These are phyloP conservation scores for Phytophthora hybrid DNA, from an alignment of 352 stramenopile species.

Conservation along the genomic window DNA sequence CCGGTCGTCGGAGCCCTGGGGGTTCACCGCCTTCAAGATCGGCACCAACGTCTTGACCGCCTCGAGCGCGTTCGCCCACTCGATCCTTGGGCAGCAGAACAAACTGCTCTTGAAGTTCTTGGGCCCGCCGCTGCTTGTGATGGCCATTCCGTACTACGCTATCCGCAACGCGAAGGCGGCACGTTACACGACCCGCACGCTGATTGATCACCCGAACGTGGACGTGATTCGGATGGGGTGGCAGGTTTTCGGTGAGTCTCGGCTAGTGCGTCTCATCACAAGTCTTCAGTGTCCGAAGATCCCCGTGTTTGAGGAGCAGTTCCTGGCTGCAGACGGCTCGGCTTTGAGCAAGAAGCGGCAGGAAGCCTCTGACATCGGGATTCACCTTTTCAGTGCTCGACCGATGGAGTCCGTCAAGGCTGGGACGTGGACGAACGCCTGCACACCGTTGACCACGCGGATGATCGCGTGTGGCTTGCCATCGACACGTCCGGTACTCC, in stretches of 20 bases:
- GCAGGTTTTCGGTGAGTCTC: constrained; percentile 86
- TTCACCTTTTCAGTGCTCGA: constrained; percentile 78
- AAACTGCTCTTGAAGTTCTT: constrained; percentile 71
- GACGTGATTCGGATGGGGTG: constrained; percentile 88
- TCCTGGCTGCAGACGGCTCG: constrained; percentile 60
- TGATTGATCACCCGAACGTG: constrained; percentile 87
- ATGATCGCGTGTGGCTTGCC: constrained; percentile 84
- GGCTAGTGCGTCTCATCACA: constrained; percentile 72
- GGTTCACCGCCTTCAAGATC: constrained; percentile 87
- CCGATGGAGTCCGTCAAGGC: constrained; percentile 67
- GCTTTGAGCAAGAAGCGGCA: constrained; percentile 42
- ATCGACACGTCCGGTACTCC: constrained; percentile 68
- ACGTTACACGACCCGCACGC: constrained; percentile 77
- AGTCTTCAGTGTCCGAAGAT: constrained; percentile 71
- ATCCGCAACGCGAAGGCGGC: constrained; percentile 77
- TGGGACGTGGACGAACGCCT: constrained; percentile 76
- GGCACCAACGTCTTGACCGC: constrained; percentile 81
- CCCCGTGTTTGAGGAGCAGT: constrained; percentile 72
- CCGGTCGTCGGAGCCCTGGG: constrained; percentile 78
- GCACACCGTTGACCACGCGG: constrained; percentile 53
- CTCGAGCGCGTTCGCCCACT: constrained; percentile 82
- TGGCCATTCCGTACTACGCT: constrained; percentile 86
- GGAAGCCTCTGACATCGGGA: constrained; percentile 63
- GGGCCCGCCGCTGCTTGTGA: constrained; percentile 61
- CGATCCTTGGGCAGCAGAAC: constrained; percentile 68